Conservation (phyloP, 768 basidiomycete species). For the Filobasidium floriforme region DNA sequence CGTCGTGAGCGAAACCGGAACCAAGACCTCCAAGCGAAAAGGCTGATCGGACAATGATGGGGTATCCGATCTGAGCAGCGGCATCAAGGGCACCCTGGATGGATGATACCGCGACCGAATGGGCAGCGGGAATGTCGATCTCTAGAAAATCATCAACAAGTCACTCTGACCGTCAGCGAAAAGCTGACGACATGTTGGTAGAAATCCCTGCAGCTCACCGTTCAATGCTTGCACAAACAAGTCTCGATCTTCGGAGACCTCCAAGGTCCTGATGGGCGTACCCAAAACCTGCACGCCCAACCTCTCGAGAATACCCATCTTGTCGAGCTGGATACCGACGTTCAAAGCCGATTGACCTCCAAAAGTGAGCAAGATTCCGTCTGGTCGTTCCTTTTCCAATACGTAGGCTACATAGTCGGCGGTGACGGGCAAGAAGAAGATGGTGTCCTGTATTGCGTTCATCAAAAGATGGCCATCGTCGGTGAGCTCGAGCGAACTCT, state of each 20-base stretch:
- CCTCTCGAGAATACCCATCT: constrained; percentile 90
- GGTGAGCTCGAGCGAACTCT: not conserved
- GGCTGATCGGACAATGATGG: constrained; percentile 86
- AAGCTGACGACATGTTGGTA: not conserved
- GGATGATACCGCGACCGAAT: constrained; percentile 92
- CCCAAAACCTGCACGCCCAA: constrained; percentile 89
- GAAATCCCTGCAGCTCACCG: constrained; percentile 52
- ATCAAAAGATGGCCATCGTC: not conserved
- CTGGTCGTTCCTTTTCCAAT: constrained; percentile 94
- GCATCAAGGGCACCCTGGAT: constrained; percentile 88
- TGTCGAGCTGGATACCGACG: constrained; percentile 91
- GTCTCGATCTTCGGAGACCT: constrained; percentile 93
- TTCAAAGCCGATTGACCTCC: constrained; percentile 97
- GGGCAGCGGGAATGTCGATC: constrained; percentile 91
- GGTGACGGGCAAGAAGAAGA: constrained; percentile 90
- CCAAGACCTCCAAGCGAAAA: constrained; percentile 98
- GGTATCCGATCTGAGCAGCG: constrained; percentile 86
- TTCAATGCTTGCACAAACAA: constrained; percentile 93
- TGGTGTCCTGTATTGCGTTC: not conserved
- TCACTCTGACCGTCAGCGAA: too few relatives aligned
- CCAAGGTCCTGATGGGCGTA: constrained; percentile 86
- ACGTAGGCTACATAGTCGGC: constrained; percentile 98
- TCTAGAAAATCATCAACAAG: constrained; percentile 52
- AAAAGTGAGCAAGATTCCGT: constrained; percentile 93
- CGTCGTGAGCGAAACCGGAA: constrained; percentile 91